Conservation (phyloP, 2,329 filamentous ascomycete species). For the Phoma herbarum region DNA sequence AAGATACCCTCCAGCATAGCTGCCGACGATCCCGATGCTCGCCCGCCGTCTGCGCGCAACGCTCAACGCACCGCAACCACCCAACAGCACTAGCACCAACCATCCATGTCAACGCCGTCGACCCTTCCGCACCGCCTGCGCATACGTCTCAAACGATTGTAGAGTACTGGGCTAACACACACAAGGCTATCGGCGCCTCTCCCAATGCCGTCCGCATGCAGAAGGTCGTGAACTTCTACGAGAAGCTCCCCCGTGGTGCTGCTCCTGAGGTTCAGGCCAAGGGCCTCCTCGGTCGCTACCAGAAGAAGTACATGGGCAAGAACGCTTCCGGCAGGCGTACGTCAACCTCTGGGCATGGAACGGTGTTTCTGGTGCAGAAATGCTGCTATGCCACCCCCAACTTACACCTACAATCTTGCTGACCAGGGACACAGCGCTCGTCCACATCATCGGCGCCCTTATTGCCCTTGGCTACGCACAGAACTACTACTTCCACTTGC, state of each 20-base stretch:
- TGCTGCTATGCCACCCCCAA: not conserved
- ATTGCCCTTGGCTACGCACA: conserved; percentile 89
- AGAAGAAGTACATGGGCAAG: conserved; percentile 89
- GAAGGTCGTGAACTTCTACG: conserved; percentile 97
- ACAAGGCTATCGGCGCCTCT: conserved; percentile 88
- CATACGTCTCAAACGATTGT: not conserved
- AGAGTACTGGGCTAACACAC: conserved; percentile 30
- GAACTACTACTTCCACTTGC: conserved; percentile 99
- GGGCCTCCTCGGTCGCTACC: conserved; percentile 88
- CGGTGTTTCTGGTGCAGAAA: not conserved
- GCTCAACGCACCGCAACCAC: not conserved
- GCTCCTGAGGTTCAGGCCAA: conserved; percentile 84
- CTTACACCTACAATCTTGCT: conserved; percentile 16
- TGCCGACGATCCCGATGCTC: conserved; percentile 19
- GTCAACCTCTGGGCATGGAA: conserved; percentile 51
- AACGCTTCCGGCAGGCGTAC: conserved; percentile 88
- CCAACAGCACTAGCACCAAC: not conserved
- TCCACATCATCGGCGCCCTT: conserved; percentile 83
- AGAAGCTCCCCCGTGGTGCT: conserved; percentile 92
- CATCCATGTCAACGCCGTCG: not conserved
- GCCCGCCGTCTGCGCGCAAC: conserved; percentile 3
- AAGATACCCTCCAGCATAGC: conserved; percentile 55
- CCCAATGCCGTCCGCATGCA: conserved; percentile 98
- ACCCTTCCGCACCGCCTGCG: conserved; percentile 2
- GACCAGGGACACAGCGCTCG: conserved; percentile 70